phyloP scores from a whole-genome alignment of 768 basidiomycete genomes.

The Tricholoma matsutake region DNA sequence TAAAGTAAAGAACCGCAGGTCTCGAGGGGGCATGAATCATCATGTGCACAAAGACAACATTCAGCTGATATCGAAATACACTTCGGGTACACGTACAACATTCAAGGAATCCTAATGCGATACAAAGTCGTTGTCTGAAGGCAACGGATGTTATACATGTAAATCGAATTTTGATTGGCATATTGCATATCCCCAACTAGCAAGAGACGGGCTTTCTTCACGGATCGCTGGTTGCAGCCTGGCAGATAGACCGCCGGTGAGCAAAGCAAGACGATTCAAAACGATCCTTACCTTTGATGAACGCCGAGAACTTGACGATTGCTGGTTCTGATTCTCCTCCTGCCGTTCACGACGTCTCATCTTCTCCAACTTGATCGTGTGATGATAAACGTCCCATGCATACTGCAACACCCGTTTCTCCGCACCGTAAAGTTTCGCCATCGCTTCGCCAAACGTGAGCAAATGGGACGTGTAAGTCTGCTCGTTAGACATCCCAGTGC shows the following conservation, averaged over 20 bases:
- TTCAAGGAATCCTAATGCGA: background rate
- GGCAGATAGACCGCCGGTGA: background rate
- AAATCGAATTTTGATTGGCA: background rate
- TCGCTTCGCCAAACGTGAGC: conserved; percentile 42
- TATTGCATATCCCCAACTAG: background rate
- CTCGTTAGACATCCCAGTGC: conserved; percentile 61
- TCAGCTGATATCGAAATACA: background rate
- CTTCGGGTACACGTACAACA: background rate
- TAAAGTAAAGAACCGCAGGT: too few relatives aligned
- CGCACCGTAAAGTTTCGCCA: conserved; percentile 22
- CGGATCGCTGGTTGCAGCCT: background rate
- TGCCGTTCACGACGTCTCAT: background rate
- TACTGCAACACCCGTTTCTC: conserved; percentile 35
- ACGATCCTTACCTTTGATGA: background rate
- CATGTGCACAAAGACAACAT: background rate
- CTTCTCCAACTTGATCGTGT: conserved; percentile 17
- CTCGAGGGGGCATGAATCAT: too few relatives aligned
- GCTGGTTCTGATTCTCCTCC: background rate
- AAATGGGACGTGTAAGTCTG: conserved; percentile 43
- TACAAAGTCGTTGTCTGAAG: background rate
- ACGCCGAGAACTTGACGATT: background rate
- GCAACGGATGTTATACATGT: background rate
- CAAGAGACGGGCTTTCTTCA: background rate
- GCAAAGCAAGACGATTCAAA: background rate
- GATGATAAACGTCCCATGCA: conserved; percentile 36